Evolutionary conservation across 371 early-diverging fungal species (phyloP), one percentile per base, ranked within the genome.

Genomic region (Lichtheimia ramosa): DNA sequence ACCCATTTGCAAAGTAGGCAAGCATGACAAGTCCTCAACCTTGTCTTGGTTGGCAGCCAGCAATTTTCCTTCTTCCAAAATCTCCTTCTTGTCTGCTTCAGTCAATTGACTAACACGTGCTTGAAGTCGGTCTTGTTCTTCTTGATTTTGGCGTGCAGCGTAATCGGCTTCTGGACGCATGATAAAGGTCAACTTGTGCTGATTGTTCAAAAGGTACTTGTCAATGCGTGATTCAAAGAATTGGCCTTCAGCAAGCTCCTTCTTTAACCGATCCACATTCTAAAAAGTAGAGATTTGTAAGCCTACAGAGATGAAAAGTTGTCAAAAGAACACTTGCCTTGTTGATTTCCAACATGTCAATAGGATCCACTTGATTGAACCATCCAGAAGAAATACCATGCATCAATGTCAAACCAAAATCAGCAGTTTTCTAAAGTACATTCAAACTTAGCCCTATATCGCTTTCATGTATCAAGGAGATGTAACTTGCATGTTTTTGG

Each of bases 341-440:
- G 62, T 90, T 86, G 51, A 94, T 77, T 59, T 92, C 88, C 59
- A 97, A 68, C n/a, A 89, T 76, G 61, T 93, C 92, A 4, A 93
- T 72, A 0, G 96, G 94, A 58, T 96, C 85, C 15, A 82, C 88
- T n/a, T 90, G 92, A 64, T 96, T 93, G 67, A 95, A 89, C 95
- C 94, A 93, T 15, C 90, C 85, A 16, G 90, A 84, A 1, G 89
- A 77, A 25, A 94, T 66, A 14, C 85, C 83, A 54, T 92, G 88
- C 85, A 93, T 88, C 18, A 96, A 68, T 4, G 74, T 77, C 71
- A 97, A 78, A 14, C 96, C 96, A 81, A 96, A 97, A 68, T 89
- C 84, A 1, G 94, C 87, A 2, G 89, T 91, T 80, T 94, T 89
- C 90, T 92, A 68, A 23, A 58, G 28, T n/a, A 49, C 18, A 51